phyloP scores from a whole-genome alignment of 148 eudicot genomes.

The Amaranthus hypochondriacus region DNA sequence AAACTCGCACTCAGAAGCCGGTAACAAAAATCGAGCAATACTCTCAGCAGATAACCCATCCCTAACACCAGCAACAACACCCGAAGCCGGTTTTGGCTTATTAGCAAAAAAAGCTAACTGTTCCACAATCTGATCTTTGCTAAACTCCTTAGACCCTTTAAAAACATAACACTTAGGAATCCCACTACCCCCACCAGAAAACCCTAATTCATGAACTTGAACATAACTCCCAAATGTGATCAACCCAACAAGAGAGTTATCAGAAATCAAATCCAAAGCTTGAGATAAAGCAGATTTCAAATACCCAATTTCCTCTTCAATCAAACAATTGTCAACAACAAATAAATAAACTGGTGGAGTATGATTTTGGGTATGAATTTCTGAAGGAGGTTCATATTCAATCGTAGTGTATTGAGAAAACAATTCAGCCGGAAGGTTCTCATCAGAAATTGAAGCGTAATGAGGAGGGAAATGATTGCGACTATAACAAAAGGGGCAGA shows the following conservation, averaged over 20 bases:
- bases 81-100: constrained; percentile 55
- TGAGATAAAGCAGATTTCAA: constrained; percentile 51
- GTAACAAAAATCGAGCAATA: constrained; percentile 67
- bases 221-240: constrained; percentile 81
- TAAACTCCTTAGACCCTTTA: constrained; percentile 76
- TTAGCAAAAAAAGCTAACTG: constrained; percentile 67
- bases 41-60: constrained; percentile 85
- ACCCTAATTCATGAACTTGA: constrained; percentile 81
- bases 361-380: constrained; percentile 1
- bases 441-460: constrained; percentile 70
- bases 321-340: constrained; percentile 75
- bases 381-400: constrained; percentile 48
- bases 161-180: constrained; percentile 80
- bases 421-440: constrained; percentile 75
- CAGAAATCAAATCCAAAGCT: constrained; percentile 75
- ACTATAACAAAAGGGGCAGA: constrained; percentile 71
- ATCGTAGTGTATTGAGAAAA: constrained; percentile 72
- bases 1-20: constrained; percentile 88
- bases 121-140: constrained; percentile 83
- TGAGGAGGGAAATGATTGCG: constrained; percentile 80
- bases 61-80: constrained; percentile 81
- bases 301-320: constrained; percentile 83
- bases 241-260: constrained; percentile 68
- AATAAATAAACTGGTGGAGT: constrained; percentile 45
- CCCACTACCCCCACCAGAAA: constrained; percentile 43